Percentiles rank a stretch among this genome's conserved stretches.
Evolutionary conservation across 225 moss, liverwort and hornwort species (phyloP).

Genomic region (Asterella californica): DNA sequence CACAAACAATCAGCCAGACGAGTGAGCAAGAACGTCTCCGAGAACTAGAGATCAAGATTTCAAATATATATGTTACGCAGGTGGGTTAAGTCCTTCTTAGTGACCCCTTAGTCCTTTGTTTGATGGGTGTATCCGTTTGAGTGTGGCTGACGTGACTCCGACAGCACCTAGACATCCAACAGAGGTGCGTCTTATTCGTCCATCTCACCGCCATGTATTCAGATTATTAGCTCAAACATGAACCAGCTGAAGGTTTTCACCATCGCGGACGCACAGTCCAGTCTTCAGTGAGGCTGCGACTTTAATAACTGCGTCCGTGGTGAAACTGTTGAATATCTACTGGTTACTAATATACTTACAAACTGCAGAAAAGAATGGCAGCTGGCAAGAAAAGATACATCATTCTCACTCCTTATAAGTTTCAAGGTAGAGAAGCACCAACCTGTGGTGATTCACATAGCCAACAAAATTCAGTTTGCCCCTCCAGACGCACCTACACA

Average conservation of each 20-base stretch:
- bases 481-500: slow-evolving; percentile 48
- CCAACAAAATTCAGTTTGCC: slow-evolving; percentile 45
- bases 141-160: no score
- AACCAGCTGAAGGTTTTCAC: neutral
- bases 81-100: no score
- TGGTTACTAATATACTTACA: no score
- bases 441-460: slow-evolving; percentile 55
- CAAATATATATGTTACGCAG: neutral
- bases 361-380: no score
- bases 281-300: no score
- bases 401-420: neutral
- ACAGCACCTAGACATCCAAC: no score
- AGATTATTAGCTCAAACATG: neutral
- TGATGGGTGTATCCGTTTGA: neutral
- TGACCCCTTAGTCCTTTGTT: neutral
- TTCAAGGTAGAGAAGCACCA: neutral
- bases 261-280: neutral
- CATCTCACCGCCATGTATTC: neutral
- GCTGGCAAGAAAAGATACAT: no score
- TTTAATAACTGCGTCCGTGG: no score
- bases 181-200: no score
- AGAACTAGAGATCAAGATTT: neutral
- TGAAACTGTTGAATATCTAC: no score
- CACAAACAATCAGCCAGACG: neutral
- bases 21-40: neutral